A percentile compares a stretch with the other conserved stretches of the same genome.
Evolutionary conservation across 495 filamentous ascomycete species (phyloP).

Genomic region (Melanomma pulvis-pyrius): DNA sequence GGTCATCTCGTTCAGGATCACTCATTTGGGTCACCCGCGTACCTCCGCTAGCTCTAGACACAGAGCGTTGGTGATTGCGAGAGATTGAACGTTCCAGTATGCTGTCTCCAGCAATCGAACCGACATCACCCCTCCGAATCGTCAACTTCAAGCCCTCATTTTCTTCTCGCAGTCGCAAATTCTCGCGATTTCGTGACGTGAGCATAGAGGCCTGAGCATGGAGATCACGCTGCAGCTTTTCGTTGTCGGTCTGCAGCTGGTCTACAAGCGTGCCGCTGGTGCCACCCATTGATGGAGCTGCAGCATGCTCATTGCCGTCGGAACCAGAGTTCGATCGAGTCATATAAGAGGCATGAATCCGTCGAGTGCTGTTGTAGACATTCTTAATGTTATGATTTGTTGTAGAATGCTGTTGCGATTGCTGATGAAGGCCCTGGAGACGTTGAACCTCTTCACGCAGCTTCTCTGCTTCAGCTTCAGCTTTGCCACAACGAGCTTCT

Average conservation of each 20-base stretch:
- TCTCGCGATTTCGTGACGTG: slow-evolving; percentile 91
- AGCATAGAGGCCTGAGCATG: slow-evolving; percentile 97
- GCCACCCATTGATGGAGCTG: slow-evolving; percentile 53
- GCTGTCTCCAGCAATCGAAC: slow-evolving; percentile 79
- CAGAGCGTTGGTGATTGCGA: slow-evolving; percentile 71
- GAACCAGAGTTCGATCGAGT: slow-evolving; percentile 62
- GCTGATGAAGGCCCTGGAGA: slow-evolving; percentile 63
- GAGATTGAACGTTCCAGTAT: slow-evolving; percentile 92
- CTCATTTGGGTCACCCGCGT: slow-evolving; percentile 71
- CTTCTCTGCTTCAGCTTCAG: slow-evolving; percentile 82
- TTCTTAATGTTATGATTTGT: slow-evolving; percentile 57
- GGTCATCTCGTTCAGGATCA: slow-evolving; percentile 81
- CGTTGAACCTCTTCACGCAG: slow-evolving; percentile 83
- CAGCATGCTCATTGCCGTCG: slow-evolving; percentile 59
- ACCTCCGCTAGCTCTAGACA: slow-evolving; percentile 70
- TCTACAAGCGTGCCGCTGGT: slow-evolving; percentile 72
- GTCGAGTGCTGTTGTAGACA: slow-evolving; percentile 63
- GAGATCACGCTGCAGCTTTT: slow-evolving; percentile 86
- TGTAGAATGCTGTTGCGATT: slow-evolving; percentile 35
- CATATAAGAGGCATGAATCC: slow-evolving; percentile 59
- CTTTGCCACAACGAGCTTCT: slow-evolving; percentile 86
- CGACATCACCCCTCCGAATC: slow-evolving; percentile 67
- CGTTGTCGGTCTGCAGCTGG: slow-evolving; percentile 87
- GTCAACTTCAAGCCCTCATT: slow-evolving; percentile 94
- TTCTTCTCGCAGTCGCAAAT: slow-evolving; percentile 91